Percentiles rank a stretch among this genome's conserved stretches.
These are phyloP conservation scores for Tolypocladium sp. DNA, from an alignment of 2,329 filamentous ascomycete species.

Conservation along the genomic window DNA sequence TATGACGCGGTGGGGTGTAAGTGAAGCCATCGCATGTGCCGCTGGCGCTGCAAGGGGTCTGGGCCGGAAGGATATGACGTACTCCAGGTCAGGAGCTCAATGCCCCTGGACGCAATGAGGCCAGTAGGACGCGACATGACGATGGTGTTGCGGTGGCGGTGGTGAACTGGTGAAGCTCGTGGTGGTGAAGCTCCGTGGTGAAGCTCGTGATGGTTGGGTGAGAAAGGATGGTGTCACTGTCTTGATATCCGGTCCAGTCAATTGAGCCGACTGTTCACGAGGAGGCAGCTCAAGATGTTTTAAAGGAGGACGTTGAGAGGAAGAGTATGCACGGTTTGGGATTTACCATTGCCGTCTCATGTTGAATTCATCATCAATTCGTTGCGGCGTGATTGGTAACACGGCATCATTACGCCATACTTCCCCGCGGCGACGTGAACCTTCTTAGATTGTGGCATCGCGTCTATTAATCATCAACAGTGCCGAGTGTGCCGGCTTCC, in stretches of 20 bases:
- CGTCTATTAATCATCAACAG: neutral
- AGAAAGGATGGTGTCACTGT: neutral
- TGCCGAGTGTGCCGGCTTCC: neutral
- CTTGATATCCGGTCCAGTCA: neutral
- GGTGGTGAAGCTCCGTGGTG: no score
- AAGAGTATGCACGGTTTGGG: neutral
- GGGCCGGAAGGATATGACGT: conserved; percentile 2
- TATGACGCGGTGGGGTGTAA: neutral
- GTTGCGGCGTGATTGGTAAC: neutral
- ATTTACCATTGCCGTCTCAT: no score
- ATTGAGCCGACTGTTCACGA: neutral
- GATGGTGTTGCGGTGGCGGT: neutral
- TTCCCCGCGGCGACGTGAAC: neutral
- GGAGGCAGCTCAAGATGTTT: neutral
- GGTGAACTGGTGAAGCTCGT: no score
- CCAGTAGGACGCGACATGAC: conserved; percentile 33
- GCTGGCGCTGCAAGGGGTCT: neutral
- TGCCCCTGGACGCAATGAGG: conserved; percentile 52
- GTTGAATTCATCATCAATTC: neutral
- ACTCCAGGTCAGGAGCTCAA: conserved; percentile 53
- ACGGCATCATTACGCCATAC: neutral
- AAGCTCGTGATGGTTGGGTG: neutral
- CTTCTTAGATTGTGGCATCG: neutral
- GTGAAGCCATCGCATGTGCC: neutral
- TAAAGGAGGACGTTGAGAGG: neutral